These are phyloP conservation scores for Phytopythium helicoides DNA, from an alignment of 352 stramenopile species.

Conservation along the genomic window DNA sequence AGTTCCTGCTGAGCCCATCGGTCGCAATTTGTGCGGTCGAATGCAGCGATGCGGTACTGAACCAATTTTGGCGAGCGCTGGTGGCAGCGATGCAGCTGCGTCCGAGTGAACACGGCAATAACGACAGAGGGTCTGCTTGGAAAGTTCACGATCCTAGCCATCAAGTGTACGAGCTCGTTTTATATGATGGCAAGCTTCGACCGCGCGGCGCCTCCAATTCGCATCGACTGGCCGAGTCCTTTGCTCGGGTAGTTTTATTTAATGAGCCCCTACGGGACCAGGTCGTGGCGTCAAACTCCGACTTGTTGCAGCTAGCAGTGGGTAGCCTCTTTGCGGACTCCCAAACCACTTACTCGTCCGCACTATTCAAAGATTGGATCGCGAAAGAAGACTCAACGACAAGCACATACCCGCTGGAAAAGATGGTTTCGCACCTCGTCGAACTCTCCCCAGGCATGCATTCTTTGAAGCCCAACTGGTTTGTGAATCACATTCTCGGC, in stretches of 20 bases:
- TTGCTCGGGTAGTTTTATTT: conserved; percentile 38
- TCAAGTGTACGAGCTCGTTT: conserved; percentile 53
- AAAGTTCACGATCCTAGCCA: conserved; percentile 32
- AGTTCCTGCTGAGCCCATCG: conserved; percentile 70
- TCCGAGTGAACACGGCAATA: conserved; percentile 11
- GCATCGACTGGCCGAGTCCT: conserved; percentile 37
- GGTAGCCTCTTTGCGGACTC: conserved; percentile 29
- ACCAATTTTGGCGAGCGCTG: conserved; percentile 43
- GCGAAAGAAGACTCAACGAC: conserved; percentile 14
- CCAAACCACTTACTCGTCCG: conserved; percentile 7
- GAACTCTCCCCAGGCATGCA: conserved; percentile 45
- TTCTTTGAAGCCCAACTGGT: conserved; percentile 75
- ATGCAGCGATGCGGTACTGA: conserved; percentile 55
- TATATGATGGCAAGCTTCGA: conserved; percentile 40
- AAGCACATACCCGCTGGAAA: conserved; percentile 15
- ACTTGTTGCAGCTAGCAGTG: conserved; percentile 32
- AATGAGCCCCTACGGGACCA: conserved; percentile 15
- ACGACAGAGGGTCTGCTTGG: conserved; percentile 21
- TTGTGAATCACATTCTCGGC: conserved; percentile 57
- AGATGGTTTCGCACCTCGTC: conserved; percentile 41
- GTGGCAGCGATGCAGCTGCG: conserved; percentile 16
- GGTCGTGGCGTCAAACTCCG: conserved; percentile 10
- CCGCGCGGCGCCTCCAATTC: conserved; percentile 4
- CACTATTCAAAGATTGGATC: conserved; percentile 20
- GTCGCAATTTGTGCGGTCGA: conserved; percentile 59